Percentiles rank a stretch among this genome's conserved stretches.
Conservation (phyloP, 352 stramenopile species). For the Elongisporangium senticosum region DNA sequence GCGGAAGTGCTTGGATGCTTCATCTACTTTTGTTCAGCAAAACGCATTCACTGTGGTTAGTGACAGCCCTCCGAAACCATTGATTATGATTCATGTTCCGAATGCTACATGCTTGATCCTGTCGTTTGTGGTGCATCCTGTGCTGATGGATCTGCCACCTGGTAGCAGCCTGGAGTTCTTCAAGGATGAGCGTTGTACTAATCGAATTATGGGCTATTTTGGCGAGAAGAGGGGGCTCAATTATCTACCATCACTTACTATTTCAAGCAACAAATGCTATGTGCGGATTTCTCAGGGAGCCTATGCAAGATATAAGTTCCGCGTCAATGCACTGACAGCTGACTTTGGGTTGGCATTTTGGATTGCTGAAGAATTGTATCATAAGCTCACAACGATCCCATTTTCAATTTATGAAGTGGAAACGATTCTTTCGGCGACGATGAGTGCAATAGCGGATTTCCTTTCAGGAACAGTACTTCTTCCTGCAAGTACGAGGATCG, state of each 20-base stretch:
- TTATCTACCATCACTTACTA: constrained; percentile 53
- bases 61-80: constrained; percentile 54
- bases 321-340: constrained; percentile 56
- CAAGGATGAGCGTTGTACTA: constrained; percentile 48
- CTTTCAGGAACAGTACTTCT: constrained; percentile 29
- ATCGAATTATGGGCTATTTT: constrained; percentile 71
- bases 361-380: constrained; percentile 63
- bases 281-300: constrained; percentile 51
- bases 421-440: constrained; percentile 39
- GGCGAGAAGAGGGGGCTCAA: constrained; percentile 65
- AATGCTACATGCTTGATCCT: constrained; percentile 61
- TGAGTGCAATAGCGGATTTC: constrained; percentile 48
- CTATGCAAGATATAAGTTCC: constrained; percentile 79
- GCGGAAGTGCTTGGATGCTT: constrained; percentile 44
- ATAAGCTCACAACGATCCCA: constrained; percentile 39
- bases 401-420: constrained; percentile 61
- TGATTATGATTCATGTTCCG: constrained; percentile 55
- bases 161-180: constrained; percentile 73
- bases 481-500: constrained; percentile 37
- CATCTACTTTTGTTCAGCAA: constrained; percentile 34
- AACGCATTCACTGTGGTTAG: constrained; percentile 60
- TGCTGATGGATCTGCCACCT: constrained; percentile 72
- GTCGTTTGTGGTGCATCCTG: constrained; percentile 75
- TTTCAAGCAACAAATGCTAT: constrained; percentile 59
- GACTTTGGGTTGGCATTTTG: constrained; percentile 73